Percentiles rank a stretch among this genome's conserved stretches.
These are phyloP conservation scores for Diaporthe sp. DNA, from an alignment of 2,329 filamentous ascomycete species.

Conservation along the genomic window DNA sequence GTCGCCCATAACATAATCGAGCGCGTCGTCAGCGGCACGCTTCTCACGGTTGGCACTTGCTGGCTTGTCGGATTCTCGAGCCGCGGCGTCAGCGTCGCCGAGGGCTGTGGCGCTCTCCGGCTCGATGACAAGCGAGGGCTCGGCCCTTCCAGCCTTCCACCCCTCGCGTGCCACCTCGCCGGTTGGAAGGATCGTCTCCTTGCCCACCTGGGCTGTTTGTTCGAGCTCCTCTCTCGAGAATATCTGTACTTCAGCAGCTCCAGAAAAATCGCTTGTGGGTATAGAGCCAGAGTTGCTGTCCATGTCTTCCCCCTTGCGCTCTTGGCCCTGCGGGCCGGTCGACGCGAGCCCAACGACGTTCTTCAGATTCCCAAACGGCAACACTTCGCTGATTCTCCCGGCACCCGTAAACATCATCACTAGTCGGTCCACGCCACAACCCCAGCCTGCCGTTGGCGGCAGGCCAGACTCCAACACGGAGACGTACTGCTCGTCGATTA, in stretches of 20 bases:
- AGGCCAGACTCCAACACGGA: conserved; percentile 88
- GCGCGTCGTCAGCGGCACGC: conserved; percentile 2
- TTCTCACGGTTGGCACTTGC: not conserved
- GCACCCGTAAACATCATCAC: conserved; percentile 91
- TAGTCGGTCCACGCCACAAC: conserved; percentile 90
- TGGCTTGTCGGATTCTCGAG: not conserved
- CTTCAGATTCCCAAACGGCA: conserved; percentile 89
- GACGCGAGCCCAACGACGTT: conserved; percentile 71
- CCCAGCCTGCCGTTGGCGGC: conserved; percentile 98
- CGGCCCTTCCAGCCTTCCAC: not conserved
- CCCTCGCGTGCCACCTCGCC: not conserved
- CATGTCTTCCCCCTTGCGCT: not conserved
- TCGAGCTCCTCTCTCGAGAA: not conserved
- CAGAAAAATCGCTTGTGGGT: not conserved
- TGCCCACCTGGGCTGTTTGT: not conserved
- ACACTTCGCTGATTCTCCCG: conserved; percentile 84
- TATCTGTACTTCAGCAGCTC: not conserved
- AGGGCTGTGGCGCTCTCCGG: not conserved
- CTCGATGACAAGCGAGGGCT: not conserved
- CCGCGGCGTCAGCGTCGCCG: not conserved
- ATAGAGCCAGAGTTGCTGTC: not conserved
- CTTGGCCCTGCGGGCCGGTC: conserved; percentile 33
- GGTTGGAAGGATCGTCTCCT: not conserved
- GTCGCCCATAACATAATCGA: conserved; percentile 7
- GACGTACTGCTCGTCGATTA: conserved; percentile 85